phyloP scores from a whole-genome alignment of 208 protist genomes.

The Wallacemonas sp. region DNA sequence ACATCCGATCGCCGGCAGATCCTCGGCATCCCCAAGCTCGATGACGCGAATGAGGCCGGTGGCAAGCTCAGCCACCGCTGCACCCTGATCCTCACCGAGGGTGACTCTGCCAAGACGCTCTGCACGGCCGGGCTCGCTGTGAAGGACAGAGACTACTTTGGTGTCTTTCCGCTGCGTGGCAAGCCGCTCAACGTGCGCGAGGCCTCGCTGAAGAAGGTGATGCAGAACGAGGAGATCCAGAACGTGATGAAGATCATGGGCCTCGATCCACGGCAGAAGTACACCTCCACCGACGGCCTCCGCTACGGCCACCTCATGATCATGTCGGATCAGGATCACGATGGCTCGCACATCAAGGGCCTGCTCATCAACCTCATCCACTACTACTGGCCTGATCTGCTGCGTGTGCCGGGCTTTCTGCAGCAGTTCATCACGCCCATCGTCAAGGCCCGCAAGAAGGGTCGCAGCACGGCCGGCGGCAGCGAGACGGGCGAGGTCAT shows the following conservation, averaged over 20 bases:
- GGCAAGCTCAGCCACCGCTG: conserved; percentile 94
- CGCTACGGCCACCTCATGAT: conserved; percentile 99
- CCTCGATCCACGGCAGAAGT: conserved; percentile 93
- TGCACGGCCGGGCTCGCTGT: conserved; percentile 98
- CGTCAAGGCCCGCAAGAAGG: conserved; percentile 96
- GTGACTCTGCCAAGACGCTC: conserved; percentile 99
- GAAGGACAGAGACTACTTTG: conserved; percentile 99
- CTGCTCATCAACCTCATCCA: conserved; percentile 99
- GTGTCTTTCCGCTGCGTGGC: conserved; percentile 99
- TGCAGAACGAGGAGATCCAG: conserved; percentile 96
- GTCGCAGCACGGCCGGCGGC: conserved; percentile 34
- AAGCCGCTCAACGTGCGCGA: conserved; percentile 99
- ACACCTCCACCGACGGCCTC: conserved; percentile 87
- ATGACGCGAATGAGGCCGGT: conserved; percentile 99
- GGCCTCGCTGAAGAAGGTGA: conserved; percentile 92
- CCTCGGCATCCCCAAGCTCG: conserved; percentile 98
- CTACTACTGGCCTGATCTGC: conserved; percentile 98
- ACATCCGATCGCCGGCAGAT: conserved; percentile 83
- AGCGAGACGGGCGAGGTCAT: conserved; percentile 41
- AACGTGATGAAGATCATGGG: conserved; percentile 96
- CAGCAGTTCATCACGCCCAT: conserved; percentile 99
- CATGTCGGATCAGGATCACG: conserved; percentile 99
- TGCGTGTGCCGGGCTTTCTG: conserved; percentile 97
- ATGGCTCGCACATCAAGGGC: conserved; percentile 99
- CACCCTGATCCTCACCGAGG: conserved; percentile 99